Evolutionary conservation across 306 rosid genomes (phyloP).

Genomic region (Fragaria iinumae): DNA sequence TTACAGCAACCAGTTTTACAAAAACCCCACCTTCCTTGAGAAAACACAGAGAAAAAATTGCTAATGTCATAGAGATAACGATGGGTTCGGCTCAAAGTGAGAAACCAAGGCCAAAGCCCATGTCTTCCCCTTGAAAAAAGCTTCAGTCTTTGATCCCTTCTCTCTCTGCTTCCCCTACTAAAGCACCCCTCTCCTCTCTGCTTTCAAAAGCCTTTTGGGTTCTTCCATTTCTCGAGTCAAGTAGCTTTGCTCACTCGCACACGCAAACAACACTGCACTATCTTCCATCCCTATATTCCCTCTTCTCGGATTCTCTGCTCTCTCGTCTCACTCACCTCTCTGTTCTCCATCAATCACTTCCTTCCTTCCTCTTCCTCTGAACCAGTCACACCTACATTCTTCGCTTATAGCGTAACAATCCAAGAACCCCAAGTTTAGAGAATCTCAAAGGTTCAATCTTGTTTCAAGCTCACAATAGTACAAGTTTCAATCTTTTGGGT

Average conservation of each 20-base stretch:
- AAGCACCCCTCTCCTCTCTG: constrained; percentile 22
- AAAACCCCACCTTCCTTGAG: background rate
- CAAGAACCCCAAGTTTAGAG: background rate
- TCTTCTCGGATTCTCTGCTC: background rate
- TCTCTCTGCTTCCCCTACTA: constrained; percentile 10
- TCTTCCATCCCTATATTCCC: background rate
- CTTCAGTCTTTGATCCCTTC: constrained; percentile 11
- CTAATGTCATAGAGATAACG: background rate
- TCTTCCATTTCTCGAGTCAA: background rate
- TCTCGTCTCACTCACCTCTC: background rate
- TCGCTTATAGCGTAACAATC: background rate
- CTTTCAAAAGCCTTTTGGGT: background rate
- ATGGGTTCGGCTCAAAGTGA: background rate
- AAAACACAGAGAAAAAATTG: background rate
- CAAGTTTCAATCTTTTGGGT: background rate
- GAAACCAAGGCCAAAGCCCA: constrained; percentile 2
- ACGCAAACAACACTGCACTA: constrained; percentile 7
- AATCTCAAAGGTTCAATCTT: background rate
- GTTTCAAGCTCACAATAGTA: background rate
- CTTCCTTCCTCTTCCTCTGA: background rate
- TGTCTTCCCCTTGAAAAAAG: background rate
- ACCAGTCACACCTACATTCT: background rate
- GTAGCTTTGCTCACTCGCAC: constrained; percentile 1
- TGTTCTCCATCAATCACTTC: background rate
- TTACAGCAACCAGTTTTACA: background rate